Percentiles rank a stretch among this genome's conserved stretches.
Conservation (phyloP, 176 grass and related monocot species). For the Avena eriantha region DNA sequence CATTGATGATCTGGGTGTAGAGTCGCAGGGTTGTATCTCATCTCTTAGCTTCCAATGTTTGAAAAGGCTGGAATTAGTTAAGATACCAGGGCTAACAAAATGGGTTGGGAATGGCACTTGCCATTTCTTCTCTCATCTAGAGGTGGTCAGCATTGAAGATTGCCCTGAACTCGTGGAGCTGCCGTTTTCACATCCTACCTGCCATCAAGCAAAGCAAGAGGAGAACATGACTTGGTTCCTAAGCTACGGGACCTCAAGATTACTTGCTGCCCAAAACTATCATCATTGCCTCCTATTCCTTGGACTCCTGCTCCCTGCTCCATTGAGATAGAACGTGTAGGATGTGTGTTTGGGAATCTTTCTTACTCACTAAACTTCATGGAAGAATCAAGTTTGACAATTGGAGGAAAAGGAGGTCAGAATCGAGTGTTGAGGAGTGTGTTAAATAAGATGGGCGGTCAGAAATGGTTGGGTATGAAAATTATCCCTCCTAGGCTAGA, state of each 20-base stretch:
- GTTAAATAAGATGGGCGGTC: too few species aligned
- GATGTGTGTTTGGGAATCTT: too few species aligned
- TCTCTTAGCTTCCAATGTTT: neutral
- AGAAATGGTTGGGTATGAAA: too few species aligned
- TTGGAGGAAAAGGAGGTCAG: too few species aligned
- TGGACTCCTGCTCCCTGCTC: too few species aligned
- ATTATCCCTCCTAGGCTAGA: too few species aligned
- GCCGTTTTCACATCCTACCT: neutral
- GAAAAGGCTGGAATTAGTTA: neutral
- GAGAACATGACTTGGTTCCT: neutral
- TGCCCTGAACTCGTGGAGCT: neutral
- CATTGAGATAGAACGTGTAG: too few species aligned
- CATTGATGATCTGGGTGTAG: too few species aligned
- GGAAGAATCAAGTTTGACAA: too few species aligned
- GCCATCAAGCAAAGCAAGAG: too few species aligned
- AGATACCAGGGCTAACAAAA: neutral
- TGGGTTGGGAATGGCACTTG: neutral
- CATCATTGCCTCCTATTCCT: neutral
- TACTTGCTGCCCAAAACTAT: rapidly evolving
- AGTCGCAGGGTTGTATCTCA: neutral
- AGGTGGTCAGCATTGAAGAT: neutral
- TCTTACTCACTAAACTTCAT: too few species aligned
- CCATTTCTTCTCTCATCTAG: neutral
- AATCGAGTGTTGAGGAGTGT: too few species aligned
- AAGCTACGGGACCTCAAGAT: neutral